Base-by-base conservation (phyloP, 2,329 filamentous ascomycete species). In the Epichloe amarillans region DNA sequence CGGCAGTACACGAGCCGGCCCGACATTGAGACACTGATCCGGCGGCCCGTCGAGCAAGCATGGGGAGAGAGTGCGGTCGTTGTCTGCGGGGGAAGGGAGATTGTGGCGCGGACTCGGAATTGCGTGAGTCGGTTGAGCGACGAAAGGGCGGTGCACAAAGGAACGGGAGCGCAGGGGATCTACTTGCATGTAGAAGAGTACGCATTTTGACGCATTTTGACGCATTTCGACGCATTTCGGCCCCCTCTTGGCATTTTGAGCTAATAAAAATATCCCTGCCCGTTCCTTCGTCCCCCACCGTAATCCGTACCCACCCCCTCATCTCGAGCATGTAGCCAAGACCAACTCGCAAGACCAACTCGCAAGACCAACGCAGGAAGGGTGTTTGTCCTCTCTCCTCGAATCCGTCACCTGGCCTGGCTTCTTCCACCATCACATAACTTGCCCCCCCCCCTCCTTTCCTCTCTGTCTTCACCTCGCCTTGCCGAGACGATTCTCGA, bases 111-210 rank as follows among this genome's bases (percentile, higher is more conserved):
- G 44, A 73, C 76, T 14, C 68, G 79, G 51, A 82, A 79, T 55
- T 73, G 69, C 51, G 77, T 82, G 3, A 73, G 74, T 2, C 65
- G 64, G 33, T 54, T 82, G 53, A 79, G 76, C 49, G 78, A 83
- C 57, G 79, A 82, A 64, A 66, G 79, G 40, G 79, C 75, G 0
- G 79, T 82, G 21, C 79, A 82, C 59, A 83, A 83, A 61, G 79
- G 79, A 5, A 82, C 77, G 0, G 79, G 77, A 1, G 79, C 79
- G 0, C 79, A 83, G 59, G 79, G 79, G 0, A 82, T 83, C 40
- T 72, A 75, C 59, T 58, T 82, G 50, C 73, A 79, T 60, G 77
- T 76, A 1, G 79, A 82, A 55, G 78, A 82, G 60, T 82, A 81
- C 61, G 71, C 70, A 23, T 77, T 77, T 55, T 78, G 58, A 30